Percentiles rank a stretch among this genome's conserved stretches.
Conservation (phyloP, 805 yeast species). For the Zygoascus biomembranicola region DNA sequence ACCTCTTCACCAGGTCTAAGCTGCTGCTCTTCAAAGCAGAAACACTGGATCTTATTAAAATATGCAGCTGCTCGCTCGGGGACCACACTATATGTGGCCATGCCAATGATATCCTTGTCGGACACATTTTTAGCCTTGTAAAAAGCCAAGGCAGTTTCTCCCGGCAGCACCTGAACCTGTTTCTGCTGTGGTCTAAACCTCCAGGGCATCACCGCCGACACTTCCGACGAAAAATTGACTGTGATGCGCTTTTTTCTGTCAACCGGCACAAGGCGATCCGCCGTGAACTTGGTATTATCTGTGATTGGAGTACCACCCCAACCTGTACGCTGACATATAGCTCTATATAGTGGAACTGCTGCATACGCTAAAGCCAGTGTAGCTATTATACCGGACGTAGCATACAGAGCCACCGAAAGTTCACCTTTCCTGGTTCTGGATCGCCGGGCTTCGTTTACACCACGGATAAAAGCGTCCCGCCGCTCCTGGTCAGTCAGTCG, state of each 20-base stretch:
- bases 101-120: conserved; percentile 87
- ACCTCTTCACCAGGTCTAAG: conserved; percentile 93
- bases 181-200: conserved; percentile 88
- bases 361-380: conserved; percentile 77
- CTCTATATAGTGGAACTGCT: conserved; percentile 88
- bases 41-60: conserved; percentile 95
- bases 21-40: conserved; percentile 95
- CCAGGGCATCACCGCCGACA: conserved; percentile 90
- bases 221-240: conserved; percentile 86
- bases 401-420: conserved; percentile 11
- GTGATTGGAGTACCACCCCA: conserved; percentile 95
- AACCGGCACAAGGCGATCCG: conserved; percentile 82
- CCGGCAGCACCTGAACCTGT: conserved; percentile 88
- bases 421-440: conserved; percentile 5
- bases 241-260: conserved; percentile 74
- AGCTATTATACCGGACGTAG: conserved; percentile 42
- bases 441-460: conserved; percentile 13
- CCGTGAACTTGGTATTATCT: conserved; percentile 68
- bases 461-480: conserved; percentile 16
- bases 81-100: conserved; percentile 95
- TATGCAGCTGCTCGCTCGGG: conserved; percentile 96
- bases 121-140: conserved; percentile 84
- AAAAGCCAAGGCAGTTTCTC: conserved; percentile 95
- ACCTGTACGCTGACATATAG: conserved; percentile 89
- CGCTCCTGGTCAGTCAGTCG: conserved; percentile 10